Evolutionary conservation across 345 rosid genomes (phyloP).

Genomic region (Luvunga scandens): DNA sequence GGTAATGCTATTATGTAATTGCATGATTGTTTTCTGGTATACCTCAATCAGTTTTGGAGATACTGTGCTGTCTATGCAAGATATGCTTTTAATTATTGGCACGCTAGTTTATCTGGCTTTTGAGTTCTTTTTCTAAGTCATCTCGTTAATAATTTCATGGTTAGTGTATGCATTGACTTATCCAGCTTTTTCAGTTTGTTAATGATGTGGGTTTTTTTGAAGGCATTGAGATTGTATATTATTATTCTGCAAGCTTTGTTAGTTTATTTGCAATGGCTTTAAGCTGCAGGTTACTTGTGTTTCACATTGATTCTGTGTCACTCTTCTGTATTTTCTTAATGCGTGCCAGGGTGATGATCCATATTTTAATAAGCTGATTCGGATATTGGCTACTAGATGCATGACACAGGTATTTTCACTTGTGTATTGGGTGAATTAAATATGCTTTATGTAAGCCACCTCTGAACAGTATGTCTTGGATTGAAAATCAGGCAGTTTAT

Average conservation of each 20-base stretch:
- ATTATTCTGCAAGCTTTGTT: not conserved
- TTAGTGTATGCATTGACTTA: not conserved
- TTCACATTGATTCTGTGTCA: constrained; percentile 3
- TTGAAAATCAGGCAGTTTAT: constrained; percentile 73
- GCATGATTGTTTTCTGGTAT: constrained; percentile 8
- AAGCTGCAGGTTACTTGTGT: constrained; percentile 2
- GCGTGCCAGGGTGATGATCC: constrained; percentile 86
- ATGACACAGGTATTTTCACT: constrained; percentile 86
- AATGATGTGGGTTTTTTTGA: not conserved
- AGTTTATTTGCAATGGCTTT: not conserved
- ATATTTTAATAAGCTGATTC: constrained; percentile 90
- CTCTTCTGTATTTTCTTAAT: constrained; percentile 10
- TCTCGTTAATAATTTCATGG: not conserved
- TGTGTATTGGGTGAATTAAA: constrained; percentile 9
- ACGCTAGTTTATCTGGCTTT: not conserved
- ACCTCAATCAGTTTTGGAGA: not conserved
- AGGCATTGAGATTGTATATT: not conserved
- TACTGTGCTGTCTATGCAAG: not conserved
- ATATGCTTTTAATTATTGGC: not conserved
- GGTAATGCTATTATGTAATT: constrained; percentile 43
- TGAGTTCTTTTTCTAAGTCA: not conserved
- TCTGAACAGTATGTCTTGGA: constrained; percentile 16
- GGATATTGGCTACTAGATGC: constrained; percentile 97
- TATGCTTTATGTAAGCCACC: constrained; percentile 4
- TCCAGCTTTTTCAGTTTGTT: not conserved